Evolutionary conservation across 345 rosid genomes (phyloP), one percentile per base, ranked within the genome.

Genomic region (Sapria himalayana): DNA sequence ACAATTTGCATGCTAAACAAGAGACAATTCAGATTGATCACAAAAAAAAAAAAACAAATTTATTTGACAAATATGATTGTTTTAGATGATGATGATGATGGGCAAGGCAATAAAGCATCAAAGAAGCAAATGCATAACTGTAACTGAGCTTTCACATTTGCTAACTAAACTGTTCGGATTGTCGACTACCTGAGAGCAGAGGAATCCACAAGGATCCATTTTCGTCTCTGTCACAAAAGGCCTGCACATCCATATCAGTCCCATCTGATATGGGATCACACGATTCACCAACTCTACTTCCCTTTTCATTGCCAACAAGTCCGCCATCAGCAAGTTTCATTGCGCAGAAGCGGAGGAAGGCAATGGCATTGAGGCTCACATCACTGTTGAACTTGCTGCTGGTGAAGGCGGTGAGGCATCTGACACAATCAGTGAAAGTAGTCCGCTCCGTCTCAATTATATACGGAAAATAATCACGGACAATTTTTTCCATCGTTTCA

Each of bases 371-470:
- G 60, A 81, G 81, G 72, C 92, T 75, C 35, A 85, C 86, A 62
- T 81, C 97, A 46, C 69, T 69, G 62, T 78, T 73, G 61, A 85
- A 81, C 50, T 71, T 64, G 65, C 84, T 81, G 25, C 70, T 81
- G 10, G 94, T 86, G 73, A 86, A 86, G 59, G 92, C 70, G 27
- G 74, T 65, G 32, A 86, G 94, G 69, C 97, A 86, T 62, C 66
- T 70, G 57, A 86, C 92, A 57, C 97, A 86, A 50, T 78, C 92
- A 3, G 94, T 81, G 59, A 86, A 86, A 38, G 77, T 78, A 53
- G 79, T 61, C 3, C 76, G 64, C 66, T 86, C 97, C n/a, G 97
- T 86, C 76, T 86, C 94, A 20, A 85, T 86, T 53, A 86, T 78
- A 52, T 71, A 64, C 43, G 94, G 76, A 61, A 81, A 86, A 52